phyloP scores from a whole-genome alignment of 257 asterid species.

The Rhazya stricta region DNA sequence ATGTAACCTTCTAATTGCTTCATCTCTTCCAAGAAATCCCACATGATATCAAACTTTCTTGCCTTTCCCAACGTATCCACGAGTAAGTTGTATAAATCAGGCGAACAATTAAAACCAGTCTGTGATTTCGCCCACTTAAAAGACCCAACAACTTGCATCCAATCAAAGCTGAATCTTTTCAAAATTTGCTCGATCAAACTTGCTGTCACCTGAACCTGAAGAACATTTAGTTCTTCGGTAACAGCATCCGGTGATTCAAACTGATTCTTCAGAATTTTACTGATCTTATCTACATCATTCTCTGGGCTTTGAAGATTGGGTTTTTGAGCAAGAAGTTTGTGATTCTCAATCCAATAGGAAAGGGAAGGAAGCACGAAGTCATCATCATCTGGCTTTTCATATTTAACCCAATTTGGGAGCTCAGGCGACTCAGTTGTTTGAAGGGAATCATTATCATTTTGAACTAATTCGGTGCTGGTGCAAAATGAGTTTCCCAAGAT shows the following conservation, averaged over 20 bases:
- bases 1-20: constrained; percentile 43
- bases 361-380: constrained; percentile 82
- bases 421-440: constrained; percentile 56
- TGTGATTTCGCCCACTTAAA: constrained; percentile 67
- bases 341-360: constrained; percentile 60
- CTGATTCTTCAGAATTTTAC: constrained; percentile 47
- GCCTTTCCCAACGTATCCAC: constrained; percentile 69
- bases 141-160: constrained; percentile 70
- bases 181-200: constrained; percentile 54
- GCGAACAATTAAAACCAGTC: constrained; percentile 38
- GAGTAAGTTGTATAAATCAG: constrained; percentile 53
- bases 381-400: constrained; percentile 32
- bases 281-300: constrained; percentile 43
- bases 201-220: constrained; percentile 45
- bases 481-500: constrained; percentile 34
- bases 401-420: constrained; percentile 75
- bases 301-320: constrained; percentile 32
- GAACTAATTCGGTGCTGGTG: constrained; percentile 30
- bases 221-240: constrained; percentile 39
- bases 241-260: constrained; percentile 49
- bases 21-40: constrained; percentile 78
- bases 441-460: constrained; percentile 21
- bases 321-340: constrained; percentile 27
- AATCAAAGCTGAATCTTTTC: constrained; percentile 69
- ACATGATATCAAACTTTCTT: constrained; percentile 57